Evolutionary conservation across 495 filamentous ascomycete species (phyloP), one percentile per base, ranked within the genome.

Genomic region (Rusavskia elegans): DNA sequence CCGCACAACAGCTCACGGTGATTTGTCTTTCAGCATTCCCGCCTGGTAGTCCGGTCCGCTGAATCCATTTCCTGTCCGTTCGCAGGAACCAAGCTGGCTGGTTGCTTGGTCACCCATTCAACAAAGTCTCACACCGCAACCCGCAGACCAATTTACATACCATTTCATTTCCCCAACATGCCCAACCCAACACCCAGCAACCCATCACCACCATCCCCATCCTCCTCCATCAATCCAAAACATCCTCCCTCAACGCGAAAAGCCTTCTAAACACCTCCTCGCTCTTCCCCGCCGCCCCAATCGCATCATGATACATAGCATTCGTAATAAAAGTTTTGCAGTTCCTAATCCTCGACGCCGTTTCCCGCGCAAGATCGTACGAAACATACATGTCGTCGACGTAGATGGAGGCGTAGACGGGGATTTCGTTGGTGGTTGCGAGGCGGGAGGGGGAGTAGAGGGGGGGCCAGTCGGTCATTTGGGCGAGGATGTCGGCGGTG

Each of bases 311-410:
- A 56, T 89, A 88, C 73, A 94, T 74, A 17, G 71, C 68, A 62
- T 94, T 96, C 53, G 89, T 95, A 59, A 92, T 78, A 55, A 81
- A 87, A 41, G 82, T 81, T 68, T 89, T 87, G 57, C 77, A 82
- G 0, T 81, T 82, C 62, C 77, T 80, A 62, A 97, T 85, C 67
- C 79, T 78, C 29, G 68, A 64, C 13, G 85, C 88, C 25, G 89
- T 92, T 55, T 80, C 81, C 52, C 77, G 68, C 0, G 84, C 77
- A 10, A 87, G 64, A 23, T 81, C 81, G 55, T 75, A 85, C 56
- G 90, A 81, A 30, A 97, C 90, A 58, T 94, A 96, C 89, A 97
- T 95, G 64, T 97, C 90, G 52, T 96, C 85, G 1, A 87, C 60
- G 53, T 81, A 97, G n/a, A 75, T 81, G 0, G 85, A 85, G 6